Evolutionary conservation across 2,329 filamentous ascomycete species (phyloP), one percentile per base, ranked within the genome.

Genomic region (Hymenoscyphus scutula): DNA sequence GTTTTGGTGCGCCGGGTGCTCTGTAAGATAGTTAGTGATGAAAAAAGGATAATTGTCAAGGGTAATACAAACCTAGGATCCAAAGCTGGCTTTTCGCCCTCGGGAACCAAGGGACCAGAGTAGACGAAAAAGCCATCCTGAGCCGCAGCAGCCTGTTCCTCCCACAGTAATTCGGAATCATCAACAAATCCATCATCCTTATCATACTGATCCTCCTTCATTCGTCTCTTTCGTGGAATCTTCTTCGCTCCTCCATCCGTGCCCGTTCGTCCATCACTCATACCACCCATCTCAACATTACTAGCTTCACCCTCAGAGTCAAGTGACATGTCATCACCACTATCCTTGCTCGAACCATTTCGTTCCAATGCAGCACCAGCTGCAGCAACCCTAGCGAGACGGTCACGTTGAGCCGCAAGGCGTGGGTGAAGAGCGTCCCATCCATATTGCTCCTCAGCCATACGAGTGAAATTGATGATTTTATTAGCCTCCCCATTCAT

Each of bases 111-210:
- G 8, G 94, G 94, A 3, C 95, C 95, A 64, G 91, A 96, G 77
- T 97, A 99, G 1, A 99, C 95, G 74, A 98, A 99, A 79, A 98
- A 99, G 1, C 95, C 95, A 74, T 98, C 95, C 70, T 94, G 91
- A 68, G 91, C 94, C 55, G 95, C 93, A 4, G 94, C 92, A 6
- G 94, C 94, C 74, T 96, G 91, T 72, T 96, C 92, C 76, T 98
- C 92, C 94, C 94, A 98, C 0, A 96, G 82, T 73, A 97, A 77
- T 75, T 99, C 95, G 1, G 92, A 96, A 74, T 99, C 95, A 72
- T 99, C 95, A 61, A 94, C 86, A 76, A 94, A 94, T 59, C 89
- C 90, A 71, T 93, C 90, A 56, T 90, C 88, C 71, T 90, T 89
- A 73, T 94, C 90, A 71, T 93, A 93, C 70, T 93, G 88, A 76